Conservation (phyloP, 352 stramenopile genomes). For the Phytophthora aleatoria region DNA sequence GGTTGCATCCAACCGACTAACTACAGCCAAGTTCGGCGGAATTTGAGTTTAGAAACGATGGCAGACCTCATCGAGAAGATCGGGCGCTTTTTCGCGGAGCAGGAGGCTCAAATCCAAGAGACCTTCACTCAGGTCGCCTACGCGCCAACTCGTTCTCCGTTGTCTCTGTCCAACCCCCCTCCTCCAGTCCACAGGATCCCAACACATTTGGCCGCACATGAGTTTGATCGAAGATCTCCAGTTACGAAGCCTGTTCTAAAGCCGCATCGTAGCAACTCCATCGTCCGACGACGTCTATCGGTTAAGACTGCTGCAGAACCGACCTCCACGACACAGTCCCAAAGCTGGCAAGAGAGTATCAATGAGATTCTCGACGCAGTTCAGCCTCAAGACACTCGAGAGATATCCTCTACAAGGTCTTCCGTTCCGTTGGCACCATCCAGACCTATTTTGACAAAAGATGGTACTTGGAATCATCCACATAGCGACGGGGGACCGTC, state of each 20-base stretch:
- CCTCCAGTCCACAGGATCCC: constrained; percentile 12
- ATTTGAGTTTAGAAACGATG: constrained; percentile 30
- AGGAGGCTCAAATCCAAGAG: constrained; percentile 61
- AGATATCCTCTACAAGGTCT: constrained; percentile 2
- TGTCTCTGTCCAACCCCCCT: constrained; percentile 3
- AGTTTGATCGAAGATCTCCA: background rate
- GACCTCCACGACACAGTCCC: background rate
- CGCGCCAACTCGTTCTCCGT: background rate
- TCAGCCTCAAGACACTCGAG: constrained; percentile 10
- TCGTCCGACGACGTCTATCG: constrained; percentile 31
- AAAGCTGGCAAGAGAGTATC: constrained; percentile 11
- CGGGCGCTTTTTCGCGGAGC: constrained; percentile 67
- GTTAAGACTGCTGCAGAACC: constrained; percentile 12
- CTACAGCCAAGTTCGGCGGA: background rate
- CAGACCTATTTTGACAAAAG: background rate
- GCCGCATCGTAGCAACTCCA: constrained; percentile 17
- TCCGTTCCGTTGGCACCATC: background rate
- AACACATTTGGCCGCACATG: background rate
- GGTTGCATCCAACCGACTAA: background rate
- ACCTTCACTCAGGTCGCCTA: constrained; percentile 34
- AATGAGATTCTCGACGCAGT: constrained; percentile 11
- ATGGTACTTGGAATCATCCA: constrained; percentile 10
- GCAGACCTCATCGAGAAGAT: constrained; percentile 71
- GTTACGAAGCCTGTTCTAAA: constrained; percentile 1
- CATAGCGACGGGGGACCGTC: constrained; percentile 14